phyloP scores from a whole-genome alignment of 306 rosid species.

The Trifolium subterraneum region DNA sequence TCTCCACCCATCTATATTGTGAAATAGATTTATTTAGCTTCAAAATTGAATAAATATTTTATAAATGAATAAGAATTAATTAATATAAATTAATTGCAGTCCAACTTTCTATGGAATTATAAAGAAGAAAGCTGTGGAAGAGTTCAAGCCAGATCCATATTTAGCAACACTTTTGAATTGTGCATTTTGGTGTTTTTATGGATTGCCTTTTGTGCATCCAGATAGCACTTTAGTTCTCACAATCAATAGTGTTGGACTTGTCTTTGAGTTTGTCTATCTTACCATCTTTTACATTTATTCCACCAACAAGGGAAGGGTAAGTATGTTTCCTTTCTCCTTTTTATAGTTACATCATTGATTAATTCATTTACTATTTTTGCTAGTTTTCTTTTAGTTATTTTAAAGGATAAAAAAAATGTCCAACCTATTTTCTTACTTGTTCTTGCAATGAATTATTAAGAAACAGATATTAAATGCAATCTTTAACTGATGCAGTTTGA shows the following conservation, averaged over 20 bases:
- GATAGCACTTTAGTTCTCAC: constrained; percentile 66
- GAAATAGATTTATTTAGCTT: no score
- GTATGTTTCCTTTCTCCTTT: background rate
- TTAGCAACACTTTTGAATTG: constrained; percentile 70
- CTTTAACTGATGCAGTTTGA: no score
- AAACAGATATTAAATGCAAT: no score
- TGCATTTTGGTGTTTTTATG: constrained; percentile 75
- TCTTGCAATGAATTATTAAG: no score
- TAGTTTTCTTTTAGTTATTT: no score
- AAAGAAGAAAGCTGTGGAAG: constrained; percentile 67
- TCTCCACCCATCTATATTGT: no score
- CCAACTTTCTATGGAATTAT: constrained; percentile 66
- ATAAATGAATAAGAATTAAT: background rate
- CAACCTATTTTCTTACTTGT: no score
- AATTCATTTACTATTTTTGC: no score
- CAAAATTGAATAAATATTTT: no score
- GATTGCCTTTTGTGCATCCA: constrained; percentile 82
- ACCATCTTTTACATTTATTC: constrained; percentile 54
- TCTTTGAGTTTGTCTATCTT: constrained; percentile 57
- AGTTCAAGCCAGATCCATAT: constrained; percentile 69
- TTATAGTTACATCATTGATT: background rate
- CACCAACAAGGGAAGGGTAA: constrained; percentile 57
- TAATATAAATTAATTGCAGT: constrained; percentile 45
- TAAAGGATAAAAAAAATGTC: no score
- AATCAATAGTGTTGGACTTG: constrained; percentile 64